Conservation (phyloP, 768 basidiomycete species). For the Lactarius deliciosus region DNA sequence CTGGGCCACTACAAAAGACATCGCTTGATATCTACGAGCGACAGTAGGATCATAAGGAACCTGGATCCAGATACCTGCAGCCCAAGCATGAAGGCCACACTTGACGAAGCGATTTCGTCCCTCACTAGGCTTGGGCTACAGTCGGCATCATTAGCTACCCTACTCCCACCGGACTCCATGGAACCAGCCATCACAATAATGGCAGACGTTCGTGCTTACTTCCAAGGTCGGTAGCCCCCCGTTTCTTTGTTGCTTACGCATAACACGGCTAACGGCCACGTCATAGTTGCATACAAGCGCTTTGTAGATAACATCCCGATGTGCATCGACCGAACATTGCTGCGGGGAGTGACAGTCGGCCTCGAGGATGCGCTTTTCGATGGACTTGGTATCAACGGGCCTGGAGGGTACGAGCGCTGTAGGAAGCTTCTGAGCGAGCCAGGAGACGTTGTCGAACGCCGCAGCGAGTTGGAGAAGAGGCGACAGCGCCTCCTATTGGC, state of each 20-base stretch:
- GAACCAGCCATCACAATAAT: slow-evolving; percentile 61
- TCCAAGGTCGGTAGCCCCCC: slow-evolving; percentile 54
- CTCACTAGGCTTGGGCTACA: slow-evolving; percentile 43
- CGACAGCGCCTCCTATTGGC: slow-evolving; percentile 48
- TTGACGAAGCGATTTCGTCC: slow-evolving; percentile 36
- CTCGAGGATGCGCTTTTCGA: slow-evolving; percentile 45
- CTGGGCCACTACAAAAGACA: slow-evolving; percentile 47
- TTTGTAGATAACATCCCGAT: slow-evolving; percentile 57
- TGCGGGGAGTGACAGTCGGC: slow-evolving; percentile 46
- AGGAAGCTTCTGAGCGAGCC: slow-evolving; percentile 51
- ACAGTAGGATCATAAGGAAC: slow-evolving; percentile 3
- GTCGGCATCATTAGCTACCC: slow-evolving; percentile 44
- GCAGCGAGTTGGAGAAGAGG: slow-evolving; percentile 51
- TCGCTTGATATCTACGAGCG: slow-evolving; percentile 11
- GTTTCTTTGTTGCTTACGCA: background rate
- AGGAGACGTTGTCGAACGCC: slow-evolving; percentile 39
- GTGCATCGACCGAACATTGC: slow-evolving; percentile 54
- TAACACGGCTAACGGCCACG: background rate
- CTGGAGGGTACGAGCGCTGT: slow-evolving; percentile 46
- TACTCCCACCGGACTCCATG: slow-evolving; percentile 52
- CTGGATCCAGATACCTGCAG: background rate
- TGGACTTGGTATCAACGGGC: slow-evolving; percentile 49
- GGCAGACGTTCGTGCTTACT: slow-evolving; percentile 71
- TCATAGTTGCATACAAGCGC: slow-evolving; percentile 54
- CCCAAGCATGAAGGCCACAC: background rate